phyloP scores from a whole-genome alignment of 768 basidiomycete species.

The Exidia glandulosa region DNA sequence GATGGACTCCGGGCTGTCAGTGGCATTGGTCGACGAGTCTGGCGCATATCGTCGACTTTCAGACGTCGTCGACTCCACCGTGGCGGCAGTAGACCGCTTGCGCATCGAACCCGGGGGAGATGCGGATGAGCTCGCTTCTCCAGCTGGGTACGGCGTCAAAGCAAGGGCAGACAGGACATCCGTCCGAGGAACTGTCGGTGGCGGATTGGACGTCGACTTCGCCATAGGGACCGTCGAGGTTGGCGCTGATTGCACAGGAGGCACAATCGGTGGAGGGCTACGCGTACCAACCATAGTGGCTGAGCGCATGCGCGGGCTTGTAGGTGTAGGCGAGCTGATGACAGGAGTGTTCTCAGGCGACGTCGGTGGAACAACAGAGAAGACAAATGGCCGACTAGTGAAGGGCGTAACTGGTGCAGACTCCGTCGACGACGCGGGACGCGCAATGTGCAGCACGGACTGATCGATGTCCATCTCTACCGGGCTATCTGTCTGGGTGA shows the following conservation, averaged over 20 bases:
- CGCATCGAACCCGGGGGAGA: background rate
- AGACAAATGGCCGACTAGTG: background rate
- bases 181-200: background rate
- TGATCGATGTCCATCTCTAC: slow-evolving; percentile 49
- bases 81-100: slow-evolving; percentile 1
- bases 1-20: slow-evolving; percentile 80
- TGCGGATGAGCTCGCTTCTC: background rate
- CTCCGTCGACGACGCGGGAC: slow-evolving; percentile 70
- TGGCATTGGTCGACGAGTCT: slow-evolving; percentile 50
- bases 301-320: background rate
- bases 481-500: slow-evolving; percentile 30
- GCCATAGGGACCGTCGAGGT: background rate
- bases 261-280: background rate
- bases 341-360: slow-evolving; percentile 3
- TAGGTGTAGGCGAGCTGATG: slow-evolving; percentile 5
- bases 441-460: slow-evolving; percentile 63
- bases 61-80: slow-evolving; percentile 29
- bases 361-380: slow-evolving; percentile 1
- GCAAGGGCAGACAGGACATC: background rate
- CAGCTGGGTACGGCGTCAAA: background rate
- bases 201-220: background rate
- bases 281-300: background rate
- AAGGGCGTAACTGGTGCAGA: slow-evolving; percentile 34
- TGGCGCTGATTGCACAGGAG: background rate
- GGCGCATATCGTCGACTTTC: slow-evolving; percentile 16